Percentiles rank a stretch among this genome's conserved stretches.
Evolutionary conservation across 2,329 filamentous ascomycete species (phyloP).

Genomic region (Colletotrichum lentis): DNA sequence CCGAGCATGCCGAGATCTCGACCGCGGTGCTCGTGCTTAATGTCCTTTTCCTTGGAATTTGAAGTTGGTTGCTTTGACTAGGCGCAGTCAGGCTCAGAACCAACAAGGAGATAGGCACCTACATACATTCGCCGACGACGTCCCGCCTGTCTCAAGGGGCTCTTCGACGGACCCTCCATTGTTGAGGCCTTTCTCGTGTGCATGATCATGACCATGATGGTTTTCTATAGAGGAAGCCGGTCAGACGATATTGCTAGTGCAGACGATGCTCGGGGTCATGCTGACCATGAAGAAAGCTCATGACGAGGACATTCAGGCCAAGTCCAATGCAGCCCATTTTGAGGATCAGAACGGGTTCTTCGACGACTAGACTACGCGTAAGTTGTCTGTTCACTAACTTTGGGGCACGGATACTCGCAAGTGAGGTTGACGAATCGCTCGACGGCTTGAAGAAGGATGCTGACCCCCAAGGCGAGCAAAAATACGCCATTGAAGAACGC

Average conservation of each 20-base stretch:
- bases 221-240: not conserved
- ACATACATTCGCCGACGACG: not conserved
- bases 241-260: not conserved
- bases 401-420: conserved; percentile 49
- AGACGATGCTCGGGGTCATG: no score
- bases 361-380: conserved; percentile 57
- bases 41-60: not conserved
- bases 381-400: not conserved
- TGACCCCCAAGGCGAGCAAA: conserved; percentile 74
- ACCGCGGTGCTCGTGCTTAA: conserved; percentile 59
- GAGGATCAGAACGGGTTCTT: conserved; percentile 71
- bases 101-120: not conserved
- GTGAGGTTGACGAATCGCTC: conserved; percentile 71
- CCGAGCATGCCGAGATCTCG: conserved; percentile 76
- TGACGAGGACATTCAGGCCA: conserved; percentile 71
- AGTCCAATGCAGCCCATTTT: conserved; percentile 75
- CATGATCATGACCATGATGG: not conserved
- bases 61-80: not conserved
- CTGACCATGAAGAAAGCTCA: conserved; percentile 69
- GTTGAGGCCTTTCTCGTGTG: not conserved
- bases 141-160: not conserved
- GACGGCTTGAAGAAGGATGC: conserved; percentile 76
- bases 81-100: not conserved
- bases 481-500: conserved; percentile 85
- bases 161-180: not conserved